A percentile compares a stretch with the other conserved stretches of the same genome.
phyloP scores from a whole-genome alignment of 2,329 filamentous ascomycete genomes.

The Penicillium sp. region DNA sequence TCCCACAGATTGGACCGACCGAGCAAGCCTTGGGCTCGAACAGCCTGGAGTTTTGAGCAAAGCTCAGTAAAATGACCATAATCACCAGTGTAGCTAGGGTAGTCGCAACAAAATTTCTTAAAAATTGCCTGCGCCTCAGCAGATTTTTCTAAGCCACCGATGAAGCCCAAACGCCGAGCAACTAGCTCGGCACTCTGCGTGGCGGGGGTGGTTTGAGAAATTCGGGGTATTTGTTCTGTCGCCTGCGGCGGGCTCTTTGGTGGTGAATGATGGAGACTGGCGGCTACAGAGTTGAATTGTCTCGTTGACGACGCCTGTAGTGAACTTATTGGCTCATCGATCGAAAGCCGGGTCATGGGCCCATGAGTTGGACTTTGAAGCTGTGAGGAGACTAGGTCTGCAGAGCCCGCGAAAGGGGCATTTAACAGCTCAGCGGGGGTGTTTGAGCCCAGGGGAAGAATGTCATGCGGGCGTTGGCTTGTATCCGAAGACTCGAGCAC shows the following conservation, averaged over 20 bases:
- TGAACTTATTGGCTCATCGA: constrained; percentile 7
- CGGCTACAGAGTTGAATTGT: constrained; percentile 15
- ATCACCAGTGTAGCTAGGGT: constrained; percentile 43
- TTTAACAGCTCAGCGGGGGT: constrained; percentile 16
- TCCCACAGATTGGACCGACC: constrained; percentile 47
- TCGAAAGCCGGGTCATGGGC: neutral
- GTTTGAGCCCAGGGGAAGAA: constrained; percentile 9
- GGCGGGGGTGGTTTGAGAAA: neutral
- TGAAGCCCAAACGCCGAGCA: constrained; percentile 26
- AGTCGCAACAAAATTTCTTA: constrained; percentile 42
- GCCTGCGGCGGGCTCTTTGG: constrained; percentile 7
- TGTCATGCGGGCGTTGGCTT: constrained; percentile 18
- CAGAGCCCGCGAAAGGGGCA: constrained; percentile 24
- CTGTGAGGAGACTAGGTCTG: constrained; percentile 14
- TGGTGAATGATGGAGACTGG: constrained; percentile 14
- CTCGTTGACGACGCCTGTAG: constrained; percentile 14
- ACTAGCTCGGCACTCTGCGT: constrained; percentile 19
- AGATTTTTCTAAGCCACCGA: constrained; percentile 20
- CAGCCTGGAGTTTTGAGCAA: constrained; percentile 38
- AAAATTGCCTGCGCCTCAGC: constrained; percentile 34
- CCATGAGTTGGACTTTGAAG: constrained; percentile 7
- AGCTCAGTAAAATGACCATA: constrained; percentile 42
- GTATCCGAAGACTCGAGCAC: constrained; percentile 30
- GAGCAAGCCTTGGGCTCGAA: constrained; percentile 34
- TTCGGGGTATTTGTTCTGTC: neutral